Evolutionary conservation across 2,329 filamentous ascomycete genomes (phyloP), one percentile per base, ranked within the genome.

Genomic region (Cytospora piceicola): DNA sequence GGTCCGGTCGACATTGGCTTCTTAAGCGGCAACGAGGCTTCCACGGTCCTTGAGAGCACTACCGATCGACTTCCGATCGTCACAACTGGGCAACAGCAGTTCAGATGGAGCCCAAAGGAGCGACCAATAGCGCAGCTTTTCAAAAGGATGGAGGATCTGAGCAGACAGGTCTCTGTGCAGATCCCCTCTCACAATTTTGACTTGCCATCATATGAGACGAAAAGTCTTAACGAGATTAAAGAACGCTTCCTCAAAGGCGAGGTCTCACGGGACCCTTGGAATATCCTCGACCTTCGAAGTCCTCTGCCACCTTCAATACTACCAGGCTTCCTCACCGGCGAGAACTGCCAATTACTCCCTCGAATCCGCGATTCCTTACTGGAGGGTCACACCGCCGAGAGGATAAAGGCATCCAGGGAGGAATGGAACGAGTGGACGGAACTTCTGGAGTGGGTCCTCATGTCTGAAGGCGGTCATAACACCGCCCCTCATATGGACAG

Each of bases 401-500:
- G 73, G 54, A 69, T 67, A n/a, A 68, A 69, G 34, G 74, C 72
- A 1, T 68, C 71, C 24, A 66, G 67, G 9, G 66, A 73, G 60
- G 67, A 76, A 34, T 77, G 74, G 75, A 73, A 72, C 58, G 71
- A 73, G 63, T 77, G 74, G 76, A 71, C 70, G 22, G 70, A 76
- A 56, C 70, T 77, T 42, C 63, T 73, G 4, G 70, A 76, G 57
- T 76, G 74, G 74, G 73, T 72, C 4, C 71, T 77, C 20, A 56
- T 76, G 57, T 74, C 72, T 2, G 70, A 77, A 65, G 75, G 75
- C 36, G 76, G 75, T 0, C 72, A 77, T 68, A 71, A 74, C 65
- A 77, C 74, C 14, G 71, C 73, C 14, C 74, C 74, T 14, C 72
- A 77, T 53, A 76, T 73, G 65, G 75, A 77, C 68, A 75, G 73